These are phyloP conservation scores for Colletotrichum acutatum DNA, from an alignment of 2,329 filamentous ascomycete species.

Conservation along the genomic window DNA sequence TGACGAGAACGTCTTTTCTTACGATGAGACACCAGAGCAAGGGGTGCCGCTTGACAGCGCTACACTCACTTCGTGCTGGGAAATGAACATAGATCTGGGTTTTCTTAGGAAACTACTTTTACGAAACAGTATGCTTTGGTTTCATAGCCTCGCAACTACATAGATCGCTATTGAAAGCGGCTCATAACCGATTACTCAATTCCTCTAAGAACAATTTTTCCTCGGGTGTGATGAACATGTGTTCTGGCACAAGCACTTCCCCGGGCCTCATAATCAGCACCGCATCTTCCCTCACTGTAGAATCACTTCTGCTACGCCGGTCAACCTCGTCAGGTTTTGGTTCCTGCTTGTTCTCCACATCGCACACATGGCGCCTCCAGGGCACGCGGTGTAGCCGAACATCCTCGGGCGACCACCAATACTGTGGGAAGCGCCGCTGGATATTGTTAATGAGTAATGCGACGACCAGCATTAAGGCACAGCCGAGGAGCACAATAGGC, in stretches of 20 bases:
- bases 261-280: constrained; percentile 51
- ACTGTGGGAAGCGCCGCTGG: constrained; percentile 72
- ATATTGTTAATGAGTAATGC: constrained; percentile 78
- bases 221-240: constrained; percentile 50
- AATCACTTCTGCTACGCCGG: constrained; percentile 9
- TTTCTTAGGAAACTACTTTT: neutral
- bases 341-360: constrained; percentile 11
- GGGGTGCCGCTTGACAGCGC: neutral
- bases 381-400: constrained; percentile 8
- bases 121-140: neutral
- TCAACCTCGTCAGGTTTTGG: neutral
- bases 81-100: constrained; percentile 3
- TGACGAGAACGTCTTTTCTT: neutral
- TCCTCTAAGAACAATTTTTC: constrained; percentile 49
- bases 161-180: neutral
- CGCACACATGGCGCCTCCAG: neutral
- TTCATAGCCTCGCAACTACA: neutral
- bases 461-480: constrained; percentile 68
- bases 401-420: constrained; percentile 73
- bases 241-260: constrained; percentile 46
- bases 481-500: constrained; percentile 70
- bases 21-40: neutral
- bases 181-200: constrained; percentile 46
- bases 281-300: constrained; percentile 25
- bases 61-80: neutral